Conservation (phyloP, 108 stramenopile species). For the Nannochloropsis gaditana region DNA sequence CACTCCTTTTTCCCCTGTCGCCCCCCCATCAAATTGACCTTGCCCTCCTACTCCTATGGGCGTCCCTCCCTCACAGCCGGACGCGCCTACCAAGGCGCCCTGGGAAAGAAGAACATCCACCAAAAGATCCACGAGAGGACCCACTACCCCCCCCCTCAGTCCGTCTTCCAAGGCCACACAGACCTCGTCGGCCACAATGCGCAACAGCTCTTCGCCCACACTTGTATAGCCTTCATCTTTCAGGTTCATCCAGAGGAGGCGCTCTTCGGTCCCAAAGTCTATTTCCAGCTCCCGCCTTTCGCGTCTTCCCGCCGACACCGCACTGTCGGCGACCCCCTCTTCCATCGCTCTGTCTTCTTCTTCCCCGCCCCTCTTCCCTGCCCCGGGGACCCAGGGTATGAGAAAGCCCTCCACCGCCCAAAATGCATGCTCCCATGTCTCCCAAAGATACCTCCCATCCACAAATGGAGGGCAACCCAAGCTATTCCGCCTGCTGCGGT, state of each 20-base stretch:
- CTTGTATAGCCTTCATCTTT: not conserved
- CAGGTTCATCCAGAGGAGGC: not conserved
- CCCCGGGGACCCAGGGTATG: not conserved
- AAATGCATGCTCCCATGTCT: conserved; percentile 3
- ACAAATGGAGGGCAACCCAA: too few relatives aligned
- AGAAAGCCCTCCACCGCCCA: not conserved
- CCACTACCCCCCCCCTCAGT: not conserved
- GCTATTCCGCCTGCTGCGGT: not conserved
- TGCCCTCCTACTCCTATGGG: not conserved
- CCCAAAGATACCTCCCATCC: not conserved
- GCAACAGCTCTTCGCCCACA: not conserved
- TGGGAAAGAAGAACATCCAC: not conserved
- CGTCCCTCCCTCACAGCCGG: too few relatives aligned
- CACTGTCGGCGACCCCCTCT: too few relatives aligned
- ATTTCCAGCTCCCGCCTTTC: too few relatives aligned
- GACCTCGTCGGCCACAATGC: not conserved
- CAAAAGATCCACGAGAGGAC: not conserved
- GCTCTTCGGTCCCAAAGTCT: too few relatives aligned
- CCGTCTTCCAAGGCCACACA: not conserved
- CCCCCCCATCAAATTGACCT: not conserved
- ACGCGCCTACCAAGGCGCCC: too few relatives aligned
- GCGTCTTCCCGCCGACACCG: too few relatives aligned
- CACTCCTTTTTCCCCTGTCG: not conserved
- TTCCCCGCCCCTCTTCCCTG: not conserved
- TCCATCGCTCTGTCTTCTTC: not conserved